Evolutionary conservation across 768 basidiomycete genomes (phyloP).

Genomic region (Cystobasidium ongulense): DNA sequence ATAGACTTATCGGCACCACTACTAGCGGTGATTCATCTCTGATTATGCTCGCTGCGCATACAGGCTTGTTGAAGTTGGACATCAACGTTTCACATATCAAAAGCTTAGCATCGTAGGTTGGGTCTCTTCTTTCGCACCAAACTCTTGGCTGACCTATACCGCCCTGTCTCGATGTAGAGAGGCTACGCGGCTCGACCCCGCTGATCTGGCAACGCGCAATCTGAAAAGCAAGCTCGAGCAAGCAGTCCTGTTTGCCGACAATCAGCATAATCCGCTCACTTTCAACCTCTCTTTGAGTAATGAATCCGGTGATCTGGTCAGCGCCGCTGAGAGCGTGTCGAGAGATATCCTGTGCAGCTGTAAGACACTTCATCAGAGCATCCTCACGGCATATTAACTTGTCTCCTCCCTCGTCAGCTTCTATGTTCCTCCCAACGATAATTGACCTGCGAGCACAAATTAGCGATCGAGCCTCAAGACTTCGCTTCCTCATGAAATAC

Average conservation of each 20-base stretch:
- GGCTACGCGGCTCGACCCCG: not conserved
- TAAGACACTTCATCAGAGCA: conserved; percentile 44
- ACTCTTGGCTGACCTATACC: conserved; percentile 35
- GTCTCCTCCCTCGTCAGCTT: conserved; percentile 48
- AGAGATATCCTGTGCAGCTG: conserved; percentile 58
- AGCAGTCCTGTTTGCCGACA: conserved; percentile 47
- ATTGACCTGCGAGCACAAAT: conserved; percentile 75
- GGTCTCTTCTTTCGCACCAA: conserved; percentile 35
- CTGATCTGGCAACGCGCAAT: conserved; percentile 40
- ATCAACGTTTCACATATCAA: not conserved
- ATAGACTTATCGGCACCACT: conserved; percentile 45
- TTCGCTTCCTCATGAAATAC: conserved; percentile 78
- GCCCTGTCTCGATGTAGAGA: conserved; percentile 25
- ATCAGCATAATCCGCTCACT: conserved; percentile 46
- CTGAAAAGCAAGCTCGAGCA: conserved; percentile 47
- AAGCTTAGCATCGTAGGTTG: not conserved
- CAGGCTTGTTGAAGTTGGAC: conserved; percentile 21
- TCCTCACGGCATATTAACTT: not conserved
- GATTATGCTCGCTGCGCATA: conserved; percentile 17
- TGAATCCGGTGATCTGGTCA: conserved; percentile 43
- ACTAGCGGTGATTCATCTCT: not conserved
- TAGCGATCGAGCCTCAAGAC: conserved; percentile 61
- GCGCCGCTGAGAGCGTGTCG: conserved; percentile 45
- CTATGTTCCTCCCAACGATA: conserved; percentile 60
- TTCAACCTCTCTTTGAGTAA: conserved; percentile 40